A percentile compares a stretch with the other conserved stretches of the same genome.
Evolutionary conservation across 192 early-diverging fungal genomes (phyloP).

Genomic region (Chytriomyces sp.): DNA sequence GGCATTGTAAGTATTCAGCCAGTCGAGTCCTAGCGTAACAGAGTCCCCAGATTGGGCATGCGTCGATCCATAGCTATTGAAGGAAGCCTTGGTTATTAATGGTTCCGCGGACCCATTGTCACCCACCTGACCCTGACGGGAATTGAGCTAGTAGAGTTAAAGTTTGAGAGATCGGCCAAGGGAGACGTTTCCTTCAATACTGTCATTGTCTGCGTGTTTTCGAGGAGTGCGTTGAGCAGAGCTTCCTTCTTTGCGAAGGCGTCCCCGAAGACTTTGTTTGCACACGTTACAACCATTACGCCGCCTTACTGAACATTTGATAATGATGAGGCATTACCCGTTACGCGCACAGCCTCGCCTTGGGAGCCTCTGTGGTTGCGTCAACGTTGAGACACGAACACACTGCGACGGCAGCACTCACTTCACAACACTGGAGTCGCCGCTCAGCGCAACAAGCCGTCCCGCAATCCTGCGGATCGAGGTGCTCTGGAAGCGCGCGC

Average conservation of each 20-base stretch:
- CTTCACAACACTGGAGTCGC: too few relatives aligned
- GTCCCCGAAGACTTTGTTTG: slow-evolving; percentile 40
- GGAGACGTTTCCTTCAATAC: not conserved
- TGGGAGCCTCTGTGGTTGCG: not conserved
- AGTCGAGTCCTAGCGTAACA: slow-evolving; percentile 16
- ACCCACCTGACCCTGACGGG: slow-evolving; percentile 10
- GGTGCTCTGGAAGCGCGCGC: too few relatives aligned
- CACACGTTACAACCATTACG: too few relatives aligned
- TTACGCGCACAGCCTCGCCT: not conserved
- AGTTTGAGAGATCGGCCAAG: slow-evolving; percentile 8
- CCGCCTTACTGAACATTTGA: too few relatives aligned
- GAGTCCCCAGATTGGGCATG: not conserved
- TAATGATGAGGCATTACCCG: not conserved
- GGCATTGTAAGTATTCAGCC: slow-evolving; percentile 6
- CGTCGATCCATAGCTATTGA: slow-evolving; percentile 10
- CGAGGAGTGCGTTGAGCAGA: slow-evolving; percentile 36
- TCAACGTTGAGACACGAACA: too few relatives aligned
- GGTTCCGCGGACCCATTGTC: not conserved
- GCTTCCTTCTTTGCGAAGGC: slow-evolving; percentile 15
- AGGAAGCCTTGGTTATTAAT: not conserved
- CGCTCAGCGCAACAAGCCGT: too few relatives aligned
- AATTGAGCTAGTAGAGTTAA: not conserved
- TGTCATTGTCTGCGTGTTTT: slow-evolving; percentile 18
- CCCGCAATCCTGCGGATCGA: too few relatives aligned
- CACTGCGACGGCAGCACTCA: too few relatives aligned